Evolutionary conservation across 768 basidiomycete species (phyloP), one percentile per base, ranked within the genome.

Genomic region (Suillus clintonianus): DNA sequence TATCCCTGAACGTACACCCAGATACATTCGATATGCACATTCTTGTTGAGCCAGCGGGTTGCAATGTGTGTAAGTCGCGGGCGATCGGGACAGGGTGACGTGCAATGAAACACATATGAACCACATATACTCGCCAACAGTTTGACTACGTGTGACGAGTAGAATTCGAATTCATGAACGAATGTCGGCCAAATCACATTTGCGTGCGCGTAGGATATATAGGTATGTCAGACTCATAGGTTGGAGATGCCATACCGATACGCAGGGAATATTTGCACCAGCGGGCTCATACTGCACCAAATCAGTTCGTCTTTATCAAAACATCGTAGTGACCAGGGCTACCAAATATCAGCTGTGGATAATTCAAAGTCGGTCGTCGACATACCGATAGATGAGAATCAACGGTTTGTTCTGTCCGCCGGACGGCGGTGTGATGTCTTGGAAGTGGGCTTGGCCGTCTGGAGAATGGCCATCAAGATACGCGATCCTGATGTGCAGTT

Each of bases 261-360:
- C 2, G 24, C 17, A 32, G 36, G 37, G 11, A 19, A 57, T 57
- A 39, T 37, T 24, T 22, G 34, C 14, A 57, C 22, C 15, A 41
- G 22, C 39, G 6, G 3, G 51, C 10, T 57, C 4, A 19, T 47
- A 50, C 15, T 32, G 22, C 59, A 51, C 41, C 15, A 3, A 37
- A 22, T 57, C 24, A 62, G 59, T n/a, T 56, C 22, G 36, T 36
- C 59, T 60, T 72, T 39, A 72, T 67, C 13, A 75, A 51, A 57
- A 95, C 89, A 77, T 96, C 94, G 75, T 92, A 96, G 73, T 96
- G 94, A 10, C 94, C 94, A 22, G 94, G 94, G 56, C 93, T 94
- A 62, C 14, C 56, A 59, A 60, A 61, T n/a, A 14, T 61, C 57
- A 64, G 47, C 34, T 22, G 65, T 36, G 14, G 22, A 62, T 42